Conservation (phyloP, 495 filamentous ascomycete genomes). For the Penicillium riverlandense region DNA sequence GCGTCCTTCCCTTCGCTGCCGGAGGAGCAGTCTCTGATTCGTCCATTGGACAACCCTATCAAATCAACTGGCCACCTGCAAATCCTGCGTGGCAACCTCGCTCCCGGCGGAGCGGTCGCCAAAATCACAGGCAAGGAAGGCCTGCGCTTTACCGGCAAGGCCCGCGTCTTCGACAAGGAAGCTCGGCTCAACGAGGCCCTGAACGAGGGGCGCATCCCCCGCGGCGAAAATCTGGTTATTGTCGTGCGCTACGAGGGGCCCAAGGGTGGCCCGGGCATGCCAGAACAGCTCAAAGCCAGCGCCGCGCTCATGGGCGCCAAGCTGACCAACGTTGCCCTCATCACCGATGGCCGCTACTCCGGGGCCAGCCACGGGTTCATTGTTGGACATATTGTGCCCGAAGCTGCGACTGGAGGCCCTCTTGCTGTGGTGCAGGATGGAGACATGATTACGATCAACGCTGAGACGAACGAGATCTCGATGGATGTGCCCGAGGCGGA, state of each 20-base stretch:
- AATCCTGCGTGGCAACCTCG: constrained; percentile 83
- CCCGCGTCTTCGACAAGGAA: constrained; percentile 90
- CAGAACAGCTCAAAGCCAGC: constrained; percentile 87
- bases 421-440: constrained; percentile 76
- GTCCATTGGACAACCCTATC: constrained; percentile 74
- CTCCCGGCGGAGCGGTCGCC: constrained; percentile 86
- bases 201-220: constrained; percentile 61
- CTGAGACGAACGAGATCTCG: constrained; percentile 65
- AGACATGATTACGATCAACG: constrained; percentile 82
- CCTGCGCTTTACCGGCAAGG: constrained; percentile 70
- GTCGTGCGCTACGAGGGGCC: constrained; percentile 95
- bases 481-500: constrained; percentile 74
- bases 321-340: constrained; percentile 79
- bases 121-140: constrained; percentile 99
- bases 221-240: constrained; percentile 77
- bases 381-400: constrained; percentile 89
- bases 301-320: constrained; percentile 92
- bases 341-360: constrained; percentile 89
- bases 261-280: constrained; percentile 95
- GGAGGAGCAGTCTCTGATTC: constrained; percentile 79
- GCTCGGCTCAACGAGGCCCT: constrained; percentile 69
- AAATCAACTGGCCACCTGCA: constrained; percentile 85
- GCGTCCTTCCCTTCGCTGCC: constrained; percentile 71
- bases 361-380: constrained; percentile 95
- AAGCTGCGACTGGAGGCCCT: constrained; percentile 77